A percentile compares a stretch with the other conserved stretches of the same genome.
phyloP scores from a whole-genome alignment of 805 yeast species.

The Starmerella sp. region DNA sequence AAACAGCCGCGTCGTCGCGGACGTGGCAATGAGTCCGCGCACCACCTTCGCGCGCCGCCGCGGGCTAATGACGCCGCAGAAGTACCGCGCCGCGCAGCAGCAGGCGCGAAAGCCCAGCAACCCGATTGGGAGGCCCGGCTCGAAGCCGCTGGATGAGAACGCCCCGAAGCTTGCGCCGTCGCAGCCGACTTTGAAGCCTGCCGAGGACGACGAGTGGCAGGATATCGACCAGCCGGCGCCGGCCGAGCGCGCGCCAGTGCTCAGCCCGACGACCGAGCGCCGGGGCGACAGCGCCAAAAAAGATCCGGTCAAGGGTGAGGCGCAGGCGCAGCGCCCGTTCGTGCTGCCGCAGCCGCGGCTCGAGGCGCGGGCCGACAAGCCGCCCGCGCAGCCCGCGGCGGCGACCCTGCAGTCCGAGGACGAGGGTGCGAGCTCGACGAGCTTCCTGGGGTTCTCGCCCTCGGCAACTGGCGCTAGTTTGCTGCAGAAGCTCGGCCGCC shows the following conservation, averaged over 20 bases:
- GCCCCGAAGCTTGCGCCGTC: not conserved
- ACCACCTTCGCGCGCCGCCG: slow-evolving; percentile 2
- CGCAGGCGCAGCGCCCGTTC: not conserved
- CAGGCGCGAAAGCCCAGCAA: slow-evolving; percentile 15
- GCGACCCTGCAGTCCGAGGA: slow-evolving; percentile 2
- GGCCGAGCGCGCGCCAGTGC: not conserved
- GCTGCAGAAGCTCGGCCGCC: slow-evolving; percentile 4
- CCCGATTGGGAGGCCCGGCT: slow-evolving; percentile 5
- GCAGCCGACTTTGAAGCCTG: not conserved
- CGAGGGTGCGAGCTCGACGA: slow-evolving; percentile 2
- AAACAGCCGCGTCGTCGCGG: slow-evolving; percentile 10
- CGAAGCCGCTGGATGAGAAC: not conserved
- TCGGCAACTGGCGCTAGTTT: slow-evolving; percentile 9
- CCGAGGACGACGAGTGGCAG: slow-evolving; percentile 21
- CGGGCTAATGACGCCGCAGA: slow-evolving; percentile 1
- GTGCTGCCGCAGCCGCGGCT: not conserved
- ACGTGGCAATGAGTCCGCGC: slow-evolving; percentile 4
- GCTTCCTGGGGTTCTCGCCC: slow-evolving; percentile 17
- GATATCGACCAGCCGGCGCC: slow-evolving; percentile 11
- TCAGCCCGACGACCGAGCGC: not conserved
- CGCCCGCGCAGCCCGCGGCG: not conserved
- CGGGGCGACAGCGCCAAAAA: not conserved
- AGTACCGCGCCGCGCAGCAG: slow-evolving; percentile 11
- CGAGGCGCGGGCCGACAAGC: not conserved
- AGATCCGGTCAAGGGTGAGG: not conserved